Conservation (phyloP, 1,139 yeast species). For the Candida sp. region DNA sequence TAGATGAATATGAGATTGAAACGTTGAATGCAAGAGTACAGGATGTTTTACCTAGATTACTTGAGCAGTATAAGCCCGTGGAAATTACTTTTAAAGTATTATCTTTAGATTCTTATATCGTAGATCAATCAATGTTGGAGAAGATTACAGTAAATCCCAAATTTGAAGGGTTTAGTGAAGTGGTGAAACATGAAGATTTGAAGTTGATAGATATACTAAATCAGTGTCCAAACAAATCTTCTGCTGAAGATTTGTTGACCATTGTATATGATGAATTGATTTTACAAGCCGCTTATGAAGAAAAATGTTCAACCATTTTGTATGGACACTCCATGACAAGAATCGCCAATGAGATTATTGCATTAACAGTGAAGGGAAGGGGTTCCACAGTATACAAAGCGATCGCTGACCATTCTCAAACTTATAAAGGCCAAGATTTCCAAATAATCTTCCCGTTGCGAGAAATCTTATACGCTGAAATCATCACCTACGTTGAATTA, state of each 20-base stretch:
- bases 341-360: constrained; percentile 73
- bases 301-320: constrained; percentile 52
- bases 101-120: constrained; percentile 33
- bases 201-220: constrained; percentile 24
- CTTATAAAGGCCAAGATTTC: constrained; percentile 24
- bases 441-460: constrained; percentile 66
- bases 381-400: constrained; percentile 63
- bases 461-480: constrained; percentile 68
- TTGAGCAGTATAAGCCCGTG: constrained; percentile 18
- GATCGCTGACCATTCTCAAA: constrained; percentile 43
- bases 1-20: constrained; percentile 36
- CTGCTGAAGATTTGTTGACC: constrained; percentile 58
- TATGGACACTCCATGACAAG: constrained; percentile 83
- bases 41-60: constrained; percentile 17
- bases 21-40: constrained; percentile 13
- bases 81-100: constrained; percentile 33
- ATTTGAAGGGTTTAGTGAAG: constrained; percentile 19
- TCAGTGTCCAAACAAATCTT: constrained; percentile 48
- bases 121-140: constrained; percentile 20
- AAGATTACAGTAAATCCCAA: constrained; percentile 24
- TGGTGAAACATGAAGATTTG: constrained; percentile 6
- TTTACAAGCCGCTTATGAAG: constrained; percentile 41
- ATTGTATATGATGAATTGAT: constrained; percentile 50
- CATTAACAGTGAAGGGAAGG: constrained; percentile 87
- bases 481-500: constrained; percentile 48